Percentiles rank a stretch among this genome's conserved stretches.
phyloP scores from a whole-genome alignment of 805 yeast species.

The Yarrowia sp. region DNA sequence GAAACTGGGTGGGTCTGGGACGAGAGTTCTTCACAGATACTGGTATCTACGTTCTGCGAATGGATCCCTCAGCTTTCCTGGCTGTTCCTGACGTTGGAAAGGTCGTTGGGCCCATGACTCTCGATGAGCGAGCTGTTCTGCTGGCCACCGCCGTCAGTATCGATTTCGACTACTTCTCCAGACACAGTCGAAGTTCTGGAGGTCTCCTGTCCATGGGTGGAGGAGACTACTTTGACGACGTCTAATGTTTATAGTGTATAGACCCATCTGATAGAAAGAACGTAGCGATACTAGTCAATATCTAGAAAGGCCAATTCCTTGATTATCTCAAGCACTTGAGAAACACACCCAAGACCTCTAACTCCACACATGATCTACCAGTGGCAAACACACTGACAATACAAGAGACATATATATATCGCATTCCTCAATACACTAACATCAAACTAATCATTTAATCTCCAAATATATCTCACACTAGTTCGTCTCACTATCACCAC shows the following conservation, averaged over 20 bases:
- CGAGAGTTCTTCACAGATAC: conserved; percentile 94
- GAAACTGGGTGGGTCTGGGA: conserved; percentile 95
- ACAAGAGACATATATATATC: no score
- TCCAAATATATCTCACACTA: no score
- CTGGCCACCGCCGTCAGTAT: conserved; percentile 89
- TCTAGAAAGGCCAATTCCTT: no score
- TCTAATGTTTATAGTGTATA: conserved; percentile 11
- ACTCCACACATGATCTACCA: no score
- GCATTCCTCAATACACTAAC: no score
- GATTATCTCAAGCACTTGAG: no score
- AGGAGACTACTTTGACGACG: conserved; percentile 46
- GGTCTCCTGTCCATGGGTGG: conserved; percentile 48
- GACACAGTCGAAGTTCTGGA: conserved; percentile 71
- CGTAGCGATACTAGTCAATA: no score
- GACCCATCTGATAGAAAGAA: background rate
- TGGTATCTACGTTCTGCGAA: conserved; percentile 85
- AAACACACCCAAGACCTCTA: no score
- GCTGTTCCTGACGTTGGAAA: conserved; percentile 63
- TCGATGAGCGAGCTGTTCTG: conserved; percentile 85
- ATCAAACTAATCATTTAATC: no score
- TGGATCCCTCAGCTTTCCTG: conserved; percentile 72
- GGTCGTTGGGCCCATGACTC: conserved; percentile 55
- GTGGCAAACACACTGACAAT: no score
- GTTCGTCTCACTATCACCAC: no score
- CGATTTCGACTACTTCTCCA: conserved; percentile 95